Percentiles rank a stretch among this genome's conserved stretches.
These are phyloP conservation scores for Lentinula raphanica DNA, from an alignment of 768 basidiomycete species.

Conservation along the genomic window DNA sequence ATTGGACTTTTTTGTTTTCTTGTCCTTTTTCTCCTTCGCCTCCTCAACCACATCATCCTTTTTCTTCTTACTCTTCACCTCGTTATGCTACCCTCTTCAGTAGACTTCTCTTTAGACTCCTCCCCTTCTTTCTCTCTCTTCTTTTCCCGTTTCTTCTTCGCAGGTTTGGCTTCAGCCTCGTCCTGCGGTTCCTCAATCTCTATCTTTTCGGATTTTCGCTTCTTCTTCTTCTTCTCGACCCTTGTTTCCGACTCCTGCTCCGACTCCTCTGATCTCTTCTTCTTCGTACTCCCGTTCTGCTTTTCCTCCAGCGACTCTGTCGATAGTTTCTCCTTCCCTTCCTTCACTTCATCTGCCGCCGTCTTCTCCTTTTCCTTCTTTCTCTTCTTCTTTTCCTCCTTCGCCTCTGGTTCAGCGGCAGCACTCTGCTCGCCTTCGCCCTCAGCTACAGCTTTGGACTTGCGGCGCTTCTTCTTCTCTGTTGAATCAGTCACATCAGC, in stretches of 20 bases:
- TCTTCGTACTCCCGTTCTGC: conserved; percentile 13
- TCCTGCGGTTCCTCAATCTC: conserved; percentile 16
- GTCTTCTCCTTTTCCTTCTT: conserved; percentile 9
- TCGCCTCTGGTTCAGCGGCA: background rate
- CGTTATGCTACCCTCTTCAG: conserved; percentile 3
- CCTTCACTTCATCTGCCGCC: conserved; percentile 9
- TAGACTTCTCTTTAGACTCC: conserved; percentile 10
- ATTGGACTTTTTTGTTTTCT: conserved; percentile 12
- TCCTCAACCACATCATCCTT: conserved; percentile 16
- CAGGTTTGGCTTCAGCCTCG: conserved; percentile 3
- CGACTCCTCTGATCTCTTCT: background rate
- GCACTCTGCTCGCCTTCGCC: background rate
- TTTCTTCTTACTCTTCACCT: conserved; percentile 17
- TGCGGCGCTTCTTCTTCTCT: conserved; percentile 7
- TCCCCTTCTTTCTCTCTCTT: conserved; percentile 5
- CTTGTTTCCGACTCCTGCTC: background rate
- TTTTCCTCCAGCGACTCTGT: conserved; percentile 2
- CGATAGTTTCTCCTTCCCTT: background rate
- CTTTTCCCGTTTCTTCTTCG: background rate
- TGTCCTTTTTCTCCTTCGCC: conserved; percentile 20
- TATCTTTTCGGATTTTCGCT: background rate
- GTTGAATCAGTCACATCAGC: conserved; percentile 1
- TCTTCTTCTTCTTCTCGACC: conserved; percentile 14
- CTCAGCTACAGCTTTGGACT: conserved; percentile 7
- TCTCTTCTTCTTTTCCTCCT: background rate